Evolutionary conservation across 805 yeast species (phyloP), one percentile per base, ranked within the genome.

Genomic region (Torulaspora delbrueckii): DNA sequence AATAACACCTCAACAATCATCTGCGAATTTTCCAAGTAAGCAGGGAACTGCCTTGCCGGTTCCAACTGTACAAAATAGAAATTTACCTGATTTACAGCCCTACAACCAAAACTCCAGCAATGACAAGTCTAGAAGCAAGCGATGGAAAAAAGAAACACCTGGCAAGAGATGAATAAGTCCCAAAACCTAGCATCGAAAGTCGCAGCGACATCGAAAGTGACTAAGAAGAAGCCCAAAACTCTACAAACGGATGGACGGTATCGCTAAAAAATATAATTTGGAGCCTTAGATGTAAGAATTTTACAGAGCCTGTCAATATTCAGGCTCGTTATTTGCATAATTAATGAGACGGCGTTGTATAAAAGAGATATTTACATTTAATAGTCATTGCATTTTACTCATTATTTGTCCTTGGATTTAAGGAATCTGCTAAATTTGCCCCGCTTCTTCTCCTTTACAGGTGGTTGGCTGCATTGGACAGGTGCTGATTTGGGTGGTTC

Each of bases 381-480:
- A 13, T 23, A 8, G n/a, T 37, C 24, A 33, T 14, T 12, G 24
- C 40, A 32, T 12, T 6, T 41, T 34, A 25, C 22, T 42, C 28
- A 33, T 37, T 24, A 25, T 38, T 51, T 46, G 39, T 53, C 57
- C 30, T 55, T 59, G 16, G 57, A 56, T 42, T 63, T 75, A 46
- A 78, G 69, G 36, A 78, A 68, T 47, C 70, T 73, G 43, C 73
- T 71, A 45, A 78, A 70, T 50, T 73, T 75, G 10, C 70, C 65
- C 32, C 71, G 69, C 59, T 77, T 73, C 46, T 72, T 76, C 53
- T 70, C 71, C 38, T 72, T 70, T 28, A 63, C 59, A 6, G 51
- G 48, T n/a, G 51, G 43, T 2, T 46, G 47, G 39, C 33, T 39
- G 28, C 44, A 30, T 25, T 40, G 43, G 24, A 47, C 36, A 13